These are phyloP conservation scores for Yamadazyma diddensiae DNA, from an alignment of 1,139 yeast genomes.

Conservation along the genomic window DNA sequence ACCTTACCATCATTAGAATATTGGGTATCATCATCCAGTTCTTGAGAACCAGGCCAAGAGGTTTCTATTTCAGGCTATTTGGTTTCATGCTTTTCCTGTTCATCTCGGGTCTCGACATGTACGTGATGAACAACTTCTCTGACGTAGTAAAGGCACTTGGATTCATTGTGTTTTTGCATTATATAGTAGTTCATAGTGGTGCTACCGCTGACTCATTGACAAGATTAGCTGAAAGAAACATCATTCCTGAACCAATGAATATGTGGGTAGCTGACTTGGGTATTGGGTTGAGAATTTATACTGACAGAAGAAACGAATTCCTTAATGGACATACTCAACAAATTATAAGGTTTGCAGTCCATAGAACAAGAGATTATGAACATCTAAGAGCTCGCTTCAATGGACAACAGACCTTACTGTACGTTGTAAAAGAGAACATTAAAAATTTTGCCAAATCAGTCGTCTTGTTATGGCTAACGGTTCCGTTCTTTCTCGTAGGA, in stretches of 20 bases:
- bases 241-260: background rate
- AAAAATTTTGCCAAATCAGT: slow-evolving; percentile 21
- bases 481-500: slow-evolving; percentile 20
- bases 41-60: background rate
- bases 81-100: background rate
- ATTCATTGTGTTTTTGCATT: background rate
- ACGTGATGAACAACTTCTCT: background rate
- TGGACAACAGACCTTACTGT: slow-evolving; percentile 10
- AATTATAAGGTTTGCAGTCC: slow-evolving; percentile 17
- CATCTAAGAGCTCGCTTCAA: slow-evolving; percentile 15
- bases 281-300: background rate
- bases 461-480: slow-evolving; percentile 18
- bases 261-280: background rate
- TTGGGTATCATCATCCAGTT: background rate
- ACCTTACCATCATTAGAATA: background rate
- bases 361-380: slow-evolving; percentile 25
- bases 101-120: background rate
- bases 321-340: background rate
- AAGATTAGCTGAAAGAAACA: background rate
- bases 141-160: background rate
- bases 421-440: slow-evolving; percentile 12
- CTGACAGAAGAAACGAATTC: background rate
- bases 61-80: background rate
- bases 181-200: background rate
- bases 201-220: background rate